A percentile compares a stretch with the other conserved stretches of the same genome.
These are phyloP conservation scores for Penicillium sp. DNA, from an alignment of 2,329 filamentous ascomycete genomes.

Conservation along the genomic window DNA sequence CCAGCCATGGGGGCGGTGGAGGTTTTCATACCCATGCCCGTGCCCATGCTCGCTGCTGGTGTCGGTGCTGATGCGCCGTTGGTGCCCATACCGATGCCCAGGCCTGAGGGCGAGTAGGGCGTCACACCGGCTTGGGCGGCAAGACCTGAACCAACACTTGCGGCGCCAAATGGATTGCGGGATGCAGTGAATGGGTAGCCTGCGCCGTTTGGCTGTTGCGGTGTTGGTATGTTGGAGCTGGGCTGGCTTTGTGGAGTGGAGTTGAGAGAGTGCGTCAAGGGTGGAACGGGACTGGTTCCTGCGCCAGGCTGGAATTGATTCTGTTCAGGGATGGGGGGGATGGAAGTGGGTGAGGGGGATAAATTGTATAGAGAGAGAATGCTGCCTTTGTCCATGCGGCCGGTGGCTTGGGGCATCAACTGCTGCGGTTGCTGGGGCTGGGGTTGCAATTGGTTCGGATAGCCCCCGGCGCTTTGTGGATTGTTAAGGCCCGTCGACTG, in stretches of 20 bases:
- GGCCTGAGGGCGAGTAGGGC: conserved; percentile 12
- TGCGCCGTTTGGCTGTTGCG: conserved; percentile 20
- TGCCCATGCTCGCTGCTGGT: conserved; percentile 1
- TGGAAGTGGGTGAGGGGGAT: conserved; percentile 30
- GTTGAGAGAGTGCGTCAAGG: conserved; percentile 19
- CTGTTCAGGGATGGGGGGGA: conserved; percentile 37
- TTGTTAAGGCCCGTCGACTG: conserved; percentile 27
- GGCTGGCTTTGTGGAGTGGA: conserved; percentile 27
- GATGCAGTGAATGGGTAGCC: conserved; percentile 23
- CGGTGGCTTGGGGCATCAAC: conserved; percentile 41
- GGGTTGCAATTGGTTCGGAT: conserved; percentile 26
- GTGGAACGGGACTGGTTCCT: conserved; percentile 23
- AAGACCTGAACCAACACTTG: conserved; percentile 19
- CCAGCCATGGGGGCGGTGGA: conserved; percentile 1
- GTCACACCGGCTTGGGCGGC: conserved; percentile 25
- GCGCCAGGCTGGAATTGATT: conserved; percentile 22
- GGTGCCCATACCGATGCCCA: conserved; percentile 18
- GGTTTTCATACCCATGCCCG: conserved; percentile 3
- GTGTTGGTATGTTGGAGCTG: conserved; percentile 20
- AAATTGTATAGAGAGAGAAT: conserved; percentile 34
- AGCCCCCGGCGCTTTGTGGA: conserved; percentile 23
- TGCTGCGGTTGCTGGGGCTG: conserved; percentile 26
- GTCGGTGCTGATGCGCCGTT: conserved; percentile 10
- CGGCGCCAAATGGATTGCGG: conserved; percentile 27
- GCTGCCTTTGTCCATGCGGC: conserved; percentile 41